Base-by-base conservation (phyloP, 345 rosid species). In the Anacardium occidentale region DNA sequence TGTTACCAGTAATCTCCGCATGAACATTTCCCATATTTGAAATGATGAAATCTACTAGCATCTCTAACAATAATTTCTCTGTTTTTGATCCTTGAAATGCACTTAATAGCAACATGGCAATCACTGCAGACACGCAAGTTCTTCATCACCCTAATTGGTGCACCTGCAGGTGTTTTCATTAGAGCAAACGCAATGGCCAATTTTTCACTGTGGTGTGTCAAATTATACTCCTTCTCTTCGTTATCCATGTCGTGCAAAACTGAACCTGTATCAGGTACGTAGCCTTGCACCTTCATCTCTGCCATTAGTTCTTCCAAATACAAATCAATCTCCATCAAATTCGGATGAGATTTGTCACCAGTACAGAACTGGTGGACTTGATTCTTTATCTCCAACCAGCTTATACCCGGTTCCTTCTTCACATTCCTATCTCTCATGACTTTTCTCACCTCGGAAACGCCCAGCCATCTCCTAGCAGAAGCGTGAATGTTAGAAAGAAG, bases 21-120 rank as follows among this genome's bases (percentile, higher is more conserved):
- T 42, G 93, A 93, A 78, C 98, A 93, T 71, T 80, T 80, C 20
- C 93, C 93, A 24, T 85, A 62, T 50, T 74, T 78, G 82, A 93
- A 90, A 83, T 90, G 96, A 75, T 93, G 97, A 79, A 93, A 93
- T 80, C 98, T 82, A 75, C 91, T 93, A 13, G 78, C 82, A 81
- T 93, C 97, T 75, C 92, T 81, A 8, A 91, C 88, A 17, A 88
- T 79, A 68, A 89, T 91, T 74, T 89, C 87, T 73, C 93, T 77
- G 64, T 83, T 77, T 62, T 83, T 85, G 25, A 91, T 80, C 70
- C 81, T 77, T 3, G 95, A 89, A 77, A 91, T 86, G 70, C 79
- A 79, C 80, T 88, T 93, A 64, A 89, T 76, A 47, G 93, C 97
- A 51, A 78, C 81, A 75, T 88, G 95, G 64, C 97, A 93, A 77